These are phyloP conservation scores for Secale cereale DNA, from an alignment of 176 grass and related monocot species.

Conservation along the genomic window DNA sequence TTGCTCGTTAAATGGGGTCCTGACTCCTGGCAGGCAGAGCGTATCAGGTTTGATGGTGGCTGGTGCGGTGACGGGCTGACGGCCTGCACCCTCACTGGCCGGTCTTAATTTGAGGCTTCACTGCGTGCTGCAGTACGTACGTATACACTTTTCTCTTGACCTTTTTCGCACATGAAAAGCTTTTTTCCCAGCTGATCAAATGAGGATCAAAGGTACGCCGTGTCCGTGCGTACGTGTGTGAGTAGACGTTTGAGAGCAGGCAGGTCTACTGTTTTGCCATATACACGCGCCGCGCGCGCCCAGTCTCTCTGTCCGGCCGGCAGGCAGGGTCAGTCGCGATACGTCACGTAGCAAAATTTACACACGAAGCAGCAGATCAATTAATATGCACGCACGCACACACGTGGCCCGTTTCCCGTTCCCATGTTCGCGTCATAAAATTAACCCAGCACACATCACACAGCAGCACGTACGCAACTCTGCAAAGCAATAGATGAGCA, in stretches of 20 bases:
- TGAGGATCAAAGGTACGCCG: not conserved
- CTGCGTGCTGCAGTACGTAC: not conserved
- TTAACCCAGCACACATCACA: not conserved
- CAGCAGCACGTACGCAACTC: not conserved
- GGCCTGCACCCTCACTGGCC: not conserved
- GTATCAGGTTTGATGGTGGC: not conserved
- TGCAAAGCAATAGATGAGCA: not conserved
- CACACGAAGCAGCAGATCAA: not conserved
- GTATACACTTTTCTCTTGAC: not conserved
- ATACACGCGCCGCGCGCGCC: not conserved
- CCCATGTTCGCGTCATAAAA: not conserved
- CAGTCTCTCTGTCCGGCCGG: not conserved
- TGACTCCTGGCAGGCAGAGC: not conserved
- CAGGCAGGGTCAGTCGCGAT: not conserved
- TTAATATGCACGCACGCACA: too few relatives aligned
- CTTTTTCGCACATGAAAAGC: not conserved
- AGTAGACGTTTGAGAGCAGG: not conserved
- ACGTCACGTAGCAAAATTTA: not conserved
- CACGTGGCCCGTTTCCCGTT: conserved; percentile 2
- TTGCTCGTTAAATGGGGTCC: not conserved
- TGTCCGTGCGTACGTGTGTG: not conserved
- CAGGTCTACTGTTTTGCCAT: not conserved
- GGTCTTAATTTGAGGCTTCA: not conserved
- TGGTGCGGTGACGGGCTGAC: not conserved
- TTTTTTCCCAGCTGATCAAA: not conserved